Percentiles rank a stretch among this genome's conserved stretches.
Conservation (phyloP, 257 asterid species). For the Oldenlandia corymbosa region DNA sequence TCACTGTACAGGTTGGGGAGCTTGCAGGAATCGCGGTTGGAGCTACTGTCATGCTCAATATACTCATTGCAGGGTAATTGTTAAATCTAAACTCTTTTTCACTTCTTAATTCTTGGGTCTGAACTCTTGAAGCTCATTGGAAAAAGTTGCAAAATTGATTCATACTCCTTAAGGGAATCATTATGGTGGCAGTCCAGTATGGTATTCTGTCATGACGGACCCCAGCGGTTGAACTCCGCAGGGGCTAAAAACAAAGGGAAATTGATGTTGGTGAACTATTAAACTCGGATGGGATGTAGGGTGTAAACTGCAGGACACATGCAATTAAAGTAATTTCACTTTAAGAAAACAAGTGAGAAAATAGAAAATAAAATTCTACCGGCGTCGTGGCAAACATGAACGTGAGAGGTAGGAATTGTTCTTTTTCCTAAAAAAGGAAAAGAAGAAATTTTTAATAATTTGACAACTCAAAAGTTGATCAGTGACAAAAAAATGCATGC, state of each 20-base stretch:
- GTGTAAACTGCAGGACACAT: not conserved
- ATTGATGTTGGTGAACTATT: not conserved
- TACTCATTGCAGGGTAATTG: conserved; percentile 73
- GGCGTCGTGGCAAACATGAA: not conserved
- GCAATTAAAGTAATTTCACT: not conserved
- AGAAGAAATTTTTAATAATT: not conserved
- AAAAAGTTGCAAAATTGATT: not conserved
- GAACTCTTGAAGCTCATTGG: too few relatives aligned
- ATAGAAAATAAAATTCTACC: not conserved
- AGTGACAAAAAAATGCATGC: not conserved
- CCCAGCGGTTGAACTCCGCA: too few relatives aligned
- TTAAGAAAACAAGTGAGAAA: not conserved
- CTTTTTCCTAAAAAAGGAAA: conserved; percentile 1
- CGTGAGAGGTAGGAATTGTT: not conserved
- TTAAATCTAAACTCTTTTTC: not conserved
- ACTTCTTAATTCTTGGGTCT: not conserved
- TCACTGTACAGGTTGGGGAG: conserved; percentile 61
- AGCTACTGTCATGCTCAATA: conserved; percentile 87
- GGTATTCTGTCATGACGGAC: too few relatives aligned
- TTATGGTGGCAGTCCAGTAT: too few relatives aligned
- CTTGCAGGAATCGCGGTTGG: conserved; percentile 90
- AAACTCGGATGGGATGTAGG: not conserved
- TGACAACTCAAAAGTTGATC: conserved; percentile 9
- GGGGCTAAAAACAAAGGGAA: not conserved
- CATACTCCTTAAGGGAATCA: too few relatives aligned